Base-by-base conservation (phyloP, 1,139 yeast genomes). In the Yamadazyma mexicana region DNA sequence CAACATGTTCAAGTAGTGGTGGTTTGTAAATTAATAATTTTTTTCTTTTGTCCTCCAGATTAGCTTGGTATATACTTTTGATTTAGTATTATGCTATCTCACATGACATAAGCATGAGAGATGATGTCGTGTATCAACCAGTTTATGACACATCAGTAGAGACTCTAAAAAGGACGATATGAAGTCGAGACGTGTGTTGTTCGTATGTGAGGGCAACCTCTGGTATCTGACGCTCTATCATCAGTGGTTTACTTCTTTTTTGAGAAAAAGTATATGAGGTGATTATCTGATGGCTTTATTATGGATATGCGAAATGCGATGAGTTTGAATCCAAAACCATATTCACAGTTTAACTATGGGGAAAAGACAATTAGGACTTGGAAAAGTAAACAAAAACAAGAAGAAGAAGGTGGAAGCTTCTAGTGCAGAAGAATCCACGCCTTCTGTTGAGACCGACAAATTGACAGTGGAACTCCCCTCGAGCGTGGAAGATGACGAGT, bases 361-460 rank as follows among this genome's bases (percentile, higher is more conserved):
- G 56, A 31, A 89, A 87, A 77, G 96, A 73, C 87, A 91, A 26
- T 68, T 86, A 48, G 96, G 97, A 35, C 65, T 87, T 40, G 87
- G 87, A n/a, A 81, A 83, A 52, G 75, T 81, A 1, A 71, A 79
- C 18, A 72, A 74, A 45, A 61, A 70, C 16, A 79, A 79, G 58
- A 73, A 69, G 48, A 72, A 69, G 49, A 79, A 79, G 56, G 50
- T 46, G 37, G 50, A 48, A 15, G 5, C 22, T 8, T 8, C 22
- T 6, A n/a, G n/a, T n/a, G 22, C 22, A 20, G 22, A 8, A 20
- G 22, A 20, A 6, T 39, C 40, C 9, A 45, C 43, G 7, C 56
- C 47, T 8, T 52, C 47, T 5, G 46, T 47, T 18, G 49, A 48
- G 28, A 38, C 40, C 17, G 20, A 30, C 40, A 78, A 80, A 50